A percentile compares a stretch with the other conserved stretches of the same genome.
Conservation (phyloP, 2,329 filamentous ascomycete genomes). For the Xylaria sp. region DNA sequence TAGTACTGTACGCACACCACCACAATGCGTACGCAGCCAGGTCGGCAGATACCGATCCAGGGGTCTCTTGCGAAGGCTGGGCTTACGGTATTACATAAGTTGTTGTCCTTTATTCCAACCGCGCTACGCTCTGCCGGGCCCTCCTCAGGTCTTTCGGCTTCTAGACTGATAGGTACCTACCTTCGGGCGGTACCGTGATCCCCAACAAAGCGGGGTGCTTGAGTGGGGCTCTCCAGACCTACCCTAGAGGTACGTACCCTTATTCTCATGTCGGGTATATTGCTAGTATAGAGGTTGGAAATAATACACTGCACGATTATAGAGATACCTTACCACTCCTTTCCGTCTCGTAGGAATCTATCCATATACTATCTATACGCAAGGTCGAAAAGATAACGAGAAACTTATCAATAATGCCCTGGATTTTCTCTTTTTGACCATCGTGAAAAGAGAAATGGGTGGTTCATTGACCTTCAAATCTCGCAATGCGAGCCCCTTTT, state of each 20-base stretch:
- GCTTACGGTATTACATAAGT: neutral
- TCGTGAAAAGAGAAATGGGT: neutral
- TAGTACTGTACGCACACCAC: no score
- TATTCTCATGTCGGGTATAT: neutral
- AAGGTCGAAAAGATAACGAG: neutral
- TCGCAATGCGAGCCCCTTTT: neutral
- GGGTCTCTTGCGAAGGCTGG: neutral
- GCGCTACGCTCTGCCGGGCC: neutral
- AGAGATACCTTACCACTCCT: neutral
- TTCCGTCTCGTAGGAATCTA: no score
- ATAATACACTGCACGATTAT: no score
- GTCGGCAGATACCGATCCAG: neutral
- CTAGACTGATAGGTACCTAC: neutral
- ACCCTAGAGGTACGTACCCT: slow-evolving; percentile 26
- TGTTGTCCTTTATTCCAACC: neutral
- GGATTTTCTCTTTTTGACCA: neutral
- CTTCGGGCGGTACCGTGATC: neutral
- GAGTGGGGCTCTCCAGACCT: neutral
- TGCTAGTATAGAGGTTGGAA: neutral
- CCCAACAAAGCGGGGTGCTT: neutral
- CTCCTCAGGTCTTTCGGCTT: neutral
- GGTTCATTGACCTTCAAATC: neutral
- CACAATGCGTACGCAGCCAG: neutral
- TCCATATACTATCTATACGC: neutral
- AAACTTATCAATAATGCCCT: neutral